Evolutionary conservation across 1,284 basidiomycete species (phyloP).

Genomic region (Cryptococcus sp.): DNA sequence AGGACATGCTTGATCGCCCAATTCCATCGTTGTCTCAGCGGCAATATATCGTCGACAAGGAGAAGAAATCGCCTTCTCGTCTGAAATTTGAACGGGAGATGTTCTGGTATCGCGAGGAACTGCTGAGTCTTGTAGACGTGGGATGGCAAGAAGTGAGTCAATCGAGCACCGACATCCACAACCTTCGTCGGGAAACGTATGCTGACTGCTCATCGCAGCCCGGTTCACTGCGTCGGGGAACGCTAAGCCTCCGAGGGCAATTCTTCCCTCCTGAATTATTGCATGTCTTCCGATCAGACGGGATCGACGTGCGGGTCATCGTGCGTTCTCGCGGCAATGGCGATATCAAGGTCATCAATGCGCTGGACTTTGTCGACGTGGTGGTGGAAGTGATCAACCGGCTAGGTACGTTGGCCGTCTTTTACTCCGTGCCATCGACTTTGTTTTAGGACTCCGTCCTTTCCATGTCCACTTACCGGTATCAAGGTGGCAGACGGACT

Average conservation of each 20-base stretch:
- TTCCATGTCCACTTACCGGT: background rate
- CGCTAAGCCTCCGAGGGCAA: constrained; percentile 73
- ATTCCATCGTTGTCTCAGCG: constrained; percentile 83
- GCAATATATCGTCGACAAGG: constrained; percentile 88
- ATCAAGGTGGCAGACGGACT: background rate
- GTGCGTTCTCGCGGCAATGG: constrained; percentile 38
- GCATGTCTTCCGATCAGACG: constrained; percentile 67
- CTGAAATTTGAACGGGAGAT: constrained; percentile 68
- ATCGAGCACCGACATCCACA: background rate
- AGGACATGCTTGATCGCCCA: constrained; percentile 62
- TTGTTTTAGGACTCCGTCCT: background rate
- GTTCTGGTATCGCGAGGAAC: constrained; percentile 91
- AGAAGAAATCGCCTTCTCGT: constrained; percentile 64
- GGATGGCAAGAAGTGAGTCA: constrained; percentile 77
- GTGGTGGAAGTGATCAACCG: constrained; percentile 61
- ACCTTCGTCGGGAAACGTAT: background rate
- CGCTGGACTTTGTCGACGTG: constrained; percentile 62
- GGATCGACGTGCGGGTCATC: constrained; percentile 60
- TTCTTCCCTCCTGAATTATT: constrained; percentile 74
- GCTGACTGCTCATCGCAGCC: constrained; percentile 57
- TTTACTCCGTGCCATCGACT: constrained; percentile 2
- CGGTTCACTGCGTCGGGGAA: constrained; percentile 71
- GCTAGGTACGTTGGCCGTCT: constrained; percentile 42
- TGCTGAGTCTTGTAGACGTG: constrained; percentile 69
- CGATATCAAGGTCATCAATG: constrained; percentile 55